Evolutionary conservation across 1,284 basidiomycete species (phyloP).

Genomic region (Pyrrhoderma lamaoense): DNA sequence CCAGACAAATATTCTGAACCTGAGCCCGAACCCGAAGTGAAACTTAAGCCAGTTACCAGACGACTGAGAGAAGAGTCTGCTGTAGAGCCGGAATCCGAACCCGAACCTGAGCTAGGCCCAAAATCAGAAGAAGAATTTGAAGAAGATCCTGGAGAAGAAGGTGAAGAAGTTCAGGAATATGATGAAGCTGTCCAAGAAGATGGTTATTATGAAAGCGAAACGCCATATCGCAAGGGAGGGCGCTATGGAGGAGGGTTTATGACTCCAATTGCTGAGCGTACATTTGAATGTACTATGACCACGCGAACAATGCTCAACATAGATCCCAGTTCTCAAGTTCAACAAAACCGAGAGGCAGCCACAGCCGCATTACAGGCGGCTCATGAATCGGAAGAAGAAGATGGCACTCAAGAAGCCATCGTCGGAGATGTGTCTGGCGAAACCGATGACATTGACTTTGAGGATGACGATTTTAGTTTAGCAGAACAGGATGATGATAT

Average conservation of each 20-base stretch:
- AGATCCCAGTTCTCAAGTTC: slow-evolving; percentile 32
- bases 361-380: slow-evolving; percentile 47
- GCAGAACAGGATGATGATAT: slow-evolving; percentile 20
- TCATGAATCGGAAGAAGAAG: slow-evolving; percentile 34
- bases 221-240: slow-evolving; percentile 53
- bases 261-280: slow-evolving; percentile 93
- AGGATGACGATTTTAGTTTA: slow-evolving; percentile 5
- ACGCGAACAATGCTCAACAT: slow-evolving; percentile 41
- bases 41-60: slow-evolving; percentile 19
- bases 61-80: no score
- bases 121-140: slow-evolving; percentile 29
- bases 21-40: slow-evolving; percentile 2
- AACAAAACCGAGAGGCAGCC: slow-evolving; percentile 39
- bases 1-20: neutral
- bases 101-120: slow-evolving; percentile 20
- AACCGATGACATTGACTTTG: slow-evolving; percentile 20
- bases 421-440: neutral
- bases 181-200: slow-evolving; percentile 23
- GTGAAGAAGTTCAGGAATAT: slow-evolving; percentile 1
- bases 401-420: slow-evolving; percentile 2
- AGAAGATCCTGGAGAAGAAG: slow-evolving; percentile 19
- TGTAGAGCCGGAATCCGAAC: slow-evolving; percentile 4
- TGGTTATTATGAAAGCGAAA: slow-evolving; percentile 33
- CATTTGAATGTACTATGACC: slow-evolving; percentile 74
- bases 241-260: slow-evolving; percentile 76